Evolutionary conservation across 495 filamentous ascomycete genomes (phyloP).

Genomic region (Sordaria brevicollis): DNA sequence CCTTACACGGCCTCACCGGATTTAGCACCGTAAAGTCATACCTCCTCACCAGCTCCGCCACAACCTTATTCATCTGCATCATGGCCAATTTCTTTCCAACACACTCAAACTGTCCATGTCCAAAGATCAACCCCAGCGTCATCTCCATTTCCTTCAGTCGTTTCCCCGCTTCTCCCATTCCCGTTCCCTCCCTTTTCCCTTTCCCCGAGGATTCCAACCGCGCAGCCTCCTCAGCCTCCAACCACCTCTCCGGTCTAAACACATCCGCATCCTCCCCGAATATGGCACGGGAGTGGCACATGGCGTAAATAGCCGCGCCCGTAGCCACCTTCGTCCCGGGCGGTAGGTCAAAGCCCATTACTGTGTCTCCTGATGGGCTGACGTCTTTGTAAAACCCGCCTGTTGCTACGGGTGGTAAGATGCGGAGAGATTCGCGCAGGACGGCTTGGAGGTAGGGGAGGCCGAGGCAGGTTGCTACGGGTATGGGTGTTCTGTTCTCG

Average conservation of each 20-base stretch:
- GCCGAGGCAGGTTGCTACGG: constrained; percentile 21
- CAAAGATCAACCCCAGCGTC: constrained; percentile 23
- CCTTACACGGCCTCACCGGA: constrained; percentile 19
- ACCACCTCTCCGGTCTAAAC: constrained; percentile 30
- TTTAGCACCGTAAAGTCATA: constrained; percentile 8
- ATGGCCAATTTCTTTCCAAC: constrained; percentile 27
- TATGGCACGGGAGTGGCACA: background rate
- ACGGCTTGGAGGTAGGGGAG: constrained; percentile 37
- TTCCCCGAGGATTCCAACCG: background rate
- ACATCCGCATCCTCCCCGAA: constrained; percentile 20
- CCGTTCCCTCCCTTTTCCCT: background rate
- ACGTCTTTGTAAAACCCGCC: constrained; percentile 35
- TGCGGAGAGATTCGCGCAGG: constrained; percentile 35
- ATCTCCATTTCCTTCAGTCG: constrained; percentile 26
- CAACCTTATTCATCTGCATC: constrained; percentile 40
- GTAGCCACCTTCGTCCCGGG: constrained; percentile 19
- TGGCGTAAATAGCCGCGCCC: constrained; percentile 5
- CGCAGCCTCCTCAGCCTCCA: constrained; percentile 24
- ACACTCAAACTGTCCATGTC: constrained; percentile 28
- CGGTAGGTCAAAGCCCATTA: constrained; percentile 17
- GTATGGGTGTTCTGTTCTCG: constrained; percentile 31
- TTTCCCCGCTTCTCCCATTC: background rate
- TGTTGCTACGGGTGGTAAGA: constrained; percentile 30
- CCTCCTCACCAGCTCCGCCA: constrained; percentile 16
- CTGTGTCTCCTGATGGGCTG: constrained; percentile 13